These are phyloP conservation scores for Claviceps spartinae DNA, from an alignment of 2,329 filamentous ascomycete genomes.

Conservation along the genomic window DNA sequence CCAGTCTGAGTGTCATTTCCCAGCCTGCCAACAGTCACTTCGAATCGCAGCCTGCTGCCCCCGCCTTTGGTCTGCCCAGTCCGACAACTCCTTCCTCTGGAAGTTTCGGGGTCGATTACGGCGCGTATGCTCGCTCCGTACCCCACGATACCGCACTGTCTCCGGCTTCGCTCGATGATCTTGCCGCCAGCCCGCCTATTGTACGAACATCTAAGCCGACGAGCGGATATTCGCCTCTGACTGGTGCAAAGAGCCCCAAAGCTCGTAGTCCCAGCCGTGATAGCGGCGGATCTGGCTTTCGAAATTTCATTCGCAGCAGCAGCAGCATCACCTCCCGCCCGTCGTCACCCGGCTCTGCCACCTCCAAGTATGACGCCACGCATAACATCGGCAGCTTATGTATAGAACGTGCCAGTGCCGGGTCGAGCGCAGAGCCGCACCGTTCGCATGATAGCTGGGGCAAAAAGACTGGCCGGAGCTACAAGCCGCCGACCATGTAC, in stretches of 20 bases:
- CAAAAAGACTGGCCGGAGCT: constrained; percentile 37
- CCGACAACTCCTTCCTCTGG: constrained; percentile 26
- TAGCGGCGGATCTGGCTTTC: constrained; percentile 35
- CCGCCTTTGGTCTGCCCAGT: constrained; percentile 26
- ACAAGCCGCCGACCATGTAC: constrained; percentile 49
- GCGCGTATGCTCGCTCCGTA: constrained; percentile 42
- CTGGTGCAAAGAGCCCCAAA: constrained; percentile 42
- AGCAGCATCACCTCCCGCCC: constrained; percentile 34
- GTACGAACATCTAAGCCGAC: constrained; percentile 72
- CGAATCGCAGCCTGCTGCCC: constrained; percentile 38
- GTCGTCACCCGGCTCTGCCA: constrained; percentile 43
- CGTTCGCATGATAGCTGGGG: constrained; percentile 50
- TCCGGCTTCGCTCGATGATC: constrained; percentile 38
- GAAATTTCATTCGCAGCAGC: constrained; percentile 43
- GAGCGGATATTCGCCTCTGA: constrained; percentile 59
- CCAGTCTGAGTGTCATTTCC: constrained; percentile 54
- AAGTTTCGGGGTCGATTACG: constrained; percentile 62
- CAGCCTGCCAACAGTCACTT: constrained; percentile 57
- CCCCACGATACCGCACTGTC: constrained; percentile 36
- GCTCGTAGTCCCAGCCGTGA: constrained; percentile 37
- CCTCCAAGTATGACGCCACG: constrained; percentile 42
- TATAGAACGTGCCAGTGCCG: constrained; percentile 39
- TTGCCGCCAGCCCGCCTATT: constrained; percentile 53
- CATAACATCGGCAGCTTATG: constrained; percentile 52
- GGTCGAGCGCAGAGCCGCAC: constrained; percentile 34